Evolutionary conservation across 2,329 filamentous ascomycete genomes (phyloP), one percentile per base, ranked within the genome.

Genomic region (Achaetomium macrosporum): DNA sequence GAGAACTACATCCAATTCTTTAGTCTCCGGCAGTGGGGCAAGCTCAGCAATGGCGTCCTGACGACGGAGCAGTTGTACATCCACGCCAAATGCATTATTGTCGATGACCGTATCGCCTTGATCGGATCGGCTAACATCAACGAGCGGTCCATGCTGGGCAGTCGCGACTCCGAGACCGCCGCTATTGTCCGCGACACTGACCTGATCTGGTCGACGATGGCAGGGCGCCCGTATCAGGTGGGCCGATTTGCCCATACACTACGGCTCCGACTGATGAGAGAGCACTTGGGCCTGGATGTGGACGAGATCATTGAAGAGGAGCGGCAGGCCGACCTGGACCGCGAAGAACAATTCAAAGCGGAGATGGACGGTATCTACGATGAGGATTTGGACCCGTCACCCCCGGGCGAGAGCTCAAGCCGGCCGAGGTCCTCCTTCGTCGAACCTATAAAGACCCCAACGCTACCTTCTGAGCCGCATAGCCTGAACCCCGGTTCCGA

Each of bases 61-160:
- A 90, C 93, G 3, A 97, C 93, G 0, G 93, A 99, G 68, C 93
- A 97, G 71, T 79, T 99, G 11, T 99, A 99, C 66, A 97, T 99
- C 53, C 93, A 99, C 65, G 93, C 93, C 56, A 99, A 99, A 71
- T 87, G 87, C 60, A 97, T 97, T 76, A 81, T 99, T 51, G 92
- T 96, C 5, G 93, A 99, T 68, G 93, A 99, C 65, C 83, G 92
- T 33, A 83, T 93, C 53, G 92, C 87, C 17, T 84, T 99, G 56
- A 99, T 99, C 62, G 93, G 93, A 16, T 97, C 92, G 42, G 93
- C 93, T 49, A 99, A 99, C 67, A 97, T 99, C 75, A 99, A 99
- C 64, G 93, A 99, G 69, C 84, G 93, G 42, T 97, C 92, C 7
- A 90, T 97, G 90, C 70, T 96, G 56, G 93, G 93, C 9, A 86